These are phyloP conservation scores for Geotrichum carabidarum DNA, from an alignment of 1,139 yeast genomes.

Conservation along the genomic window DNA sequence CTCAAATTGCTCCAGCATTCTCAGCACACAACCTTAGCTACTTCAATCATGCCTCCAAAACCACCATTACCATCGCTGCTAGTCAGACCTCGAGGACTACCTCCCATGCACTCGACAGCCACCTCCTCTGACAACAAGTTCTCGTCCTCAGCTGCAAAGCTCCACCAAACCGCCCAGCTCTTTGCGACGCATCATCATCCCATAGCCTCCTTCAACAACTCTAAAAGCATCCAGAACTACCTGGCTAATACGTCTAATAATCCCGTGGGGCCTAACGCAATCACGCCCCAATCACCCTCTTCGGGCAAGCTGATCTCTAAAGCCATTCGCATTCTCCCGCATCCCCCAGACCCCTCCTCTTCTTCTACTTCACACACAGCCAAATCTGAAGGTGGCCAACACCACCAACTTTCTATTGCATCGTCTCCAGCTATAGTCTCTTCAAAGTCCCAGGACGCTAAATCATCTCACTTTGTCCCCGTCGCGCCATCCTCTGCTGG, in stretches of 20 bases:
- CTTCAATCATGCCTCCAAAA: conserved; percentile 12
- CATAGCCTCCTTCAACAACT: background rate
- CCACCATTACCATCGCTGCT: conserved; percentile 9
- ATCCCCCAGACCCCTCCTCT: conserved; percentile 4
- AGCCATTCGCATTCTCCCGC: conserved; percentile 3
- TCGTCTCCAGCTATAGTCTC: conserved; percentile 1
- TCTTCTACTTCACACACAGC: background rate
- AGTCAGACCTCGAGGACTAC: conserved; percentile 10
- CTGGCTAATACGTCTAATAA: background rate
- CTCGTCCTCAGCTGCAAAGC: background rate
- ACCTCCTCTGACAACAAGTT: conserved; percentile 1
- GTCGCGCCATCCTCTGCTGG: conserved; percentile 1
- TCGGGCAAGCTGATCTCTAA: conserved; percentile 3
- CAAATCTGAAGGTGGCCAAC: background rate
- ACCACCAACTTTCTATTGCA: background rate
- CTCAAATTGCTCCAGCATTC: no score
- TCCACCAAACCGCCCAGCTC: background rate
- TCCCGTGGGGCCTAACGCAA: background rate
- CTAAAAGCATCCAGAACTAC: background rate
- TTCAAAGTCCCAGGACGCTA: conserved; percentile 1
- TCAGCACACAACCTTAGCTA: no score
- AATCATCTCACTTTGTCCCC: background rate
- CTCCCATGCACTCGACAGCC: conserved; percentile 2
- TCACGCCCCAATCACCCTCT: background rate
- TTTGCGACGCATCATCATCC: background rate